Evolutionary conservation across 352 stramenopile genomes (phyloP), one percentile per base, ranked within the genome.

Genomic region (Globisporangium parvum): DNA sequence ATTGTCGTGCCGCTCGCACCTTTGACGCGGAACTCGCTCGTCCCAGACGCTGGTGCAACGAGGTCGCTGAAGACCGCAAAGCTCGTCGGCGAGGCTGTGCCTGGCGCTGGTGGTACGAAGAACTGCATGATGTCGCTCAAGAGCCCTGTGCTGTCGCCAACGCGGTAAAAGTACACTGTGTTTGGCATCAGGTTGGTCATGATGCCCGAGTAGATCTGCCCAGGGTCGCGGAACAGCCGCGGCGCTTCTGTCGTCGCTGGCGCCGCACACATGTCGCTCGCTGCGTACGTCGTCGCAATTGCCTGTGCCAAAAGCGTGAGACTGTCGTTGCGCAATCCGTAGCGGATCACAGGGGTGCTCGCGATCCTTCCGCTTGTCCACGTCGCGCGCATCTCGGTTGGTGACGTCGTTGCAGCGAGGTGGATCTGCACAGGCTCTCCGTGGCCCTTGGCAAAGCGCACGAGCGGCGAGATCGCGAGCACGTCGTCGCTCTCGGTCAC

Each of bases 61-160:
- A 88, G 70, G 64, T 89, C 78, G 18, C 63, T 77, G 46, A 82
- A 84, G 14, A 81, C 71, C 18, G 82, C 59, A 46, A 82, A 91
- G 40, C 67, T 75, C 47, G 75, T 63, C 6, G 51, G 26, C 1
- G 20, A 41, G 15, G 51, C 20, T 12, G 40, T 24, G 3, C 47
- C 55, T 26, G 55, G 55, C 11, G 39, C 47, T 15, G 55, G 55
- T 15, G 55, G 55, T 12, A 56, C 48, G 23, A 56, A 47, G 23
- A 75, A 65, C 20, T 40, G 57, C 55, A 62, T 66, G 0, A 60
- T 31, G 12, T 33, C 41, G 24, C 56, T 64, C 23, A 54, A 33
- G 10, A 44, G 28, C 6, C 46, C 48, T 6, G 26, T 28, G 17
- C n/a, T 55, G 40, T 55, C 45, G 2, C 60, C 60, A 20, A 67